phyloP scores from a whole-genome alignment of 1,284 basidiomycete species.

The Cutaneotrichosporon spelunceum region DNA sequence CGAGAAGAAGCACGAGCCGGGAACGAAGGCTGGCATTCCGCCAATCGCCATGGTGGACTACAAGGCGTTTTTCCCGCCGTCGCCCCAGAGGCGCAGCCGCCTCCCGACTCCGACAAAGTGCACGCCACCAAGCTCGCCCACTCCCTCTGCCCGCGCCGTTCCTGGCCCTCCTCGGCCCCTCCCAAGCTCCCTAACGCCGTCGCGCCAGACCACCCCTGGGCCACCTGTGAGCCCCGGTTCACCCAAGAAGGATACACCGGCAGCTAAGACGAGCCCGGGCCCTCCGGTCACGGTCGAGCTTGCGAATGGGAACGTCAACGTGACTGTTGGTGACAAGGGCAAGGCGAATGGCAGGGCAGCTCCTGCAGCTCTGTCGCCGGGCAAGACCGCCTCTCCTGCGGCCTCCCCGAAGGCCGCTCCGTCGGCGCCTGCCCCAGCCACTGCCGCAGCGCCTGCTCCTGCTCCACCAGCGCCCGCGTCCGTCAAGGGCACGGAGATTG shows the following conservation, averaged over 20 bases:
- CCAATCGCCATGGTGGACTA: conserved; percentile 2
- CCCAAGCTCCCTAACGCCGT: not conserved
- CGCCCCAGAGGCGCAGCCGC: not conserved
- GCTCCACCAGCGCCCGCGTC: not conserved
- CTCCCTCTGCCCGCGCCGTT: not conserved
- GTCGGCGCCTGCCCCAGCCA: too few relatives aligned
- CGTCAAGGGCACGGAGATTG: not conserved
- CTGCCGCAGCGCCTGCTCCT: not conserved
- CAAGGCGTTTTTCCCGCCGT: not conserved
- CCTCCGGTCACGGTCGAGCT: conserved; percentile 8
- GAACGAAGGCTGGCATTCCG: not conserved
- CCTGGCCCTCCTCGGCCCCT: not conserved
- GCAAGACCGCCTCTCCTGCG: not conserved
- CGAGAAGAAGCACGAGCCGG: not conserved
- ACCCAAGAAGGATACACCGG: not conserved
- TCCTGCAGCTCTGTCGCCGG: not conserved
- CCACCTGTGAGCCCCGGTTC: not conserved
- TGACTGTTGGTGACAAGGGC: conserved; percentile 3
- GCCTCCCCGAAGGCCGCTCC: not conserved
- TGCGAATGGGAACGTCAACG: not conserved
- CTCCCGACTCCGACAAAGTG: not conserved
- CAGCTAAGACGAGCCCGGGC: not conserved
- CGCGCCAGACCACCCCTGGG: not conserved
- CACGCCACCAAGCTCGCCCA: not conserved
- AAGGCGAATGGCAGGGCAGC: not conserved